Conservation (phyloP, 2,329 filamentous ascomycete species). For the Claviceps arundinis region DNA sequence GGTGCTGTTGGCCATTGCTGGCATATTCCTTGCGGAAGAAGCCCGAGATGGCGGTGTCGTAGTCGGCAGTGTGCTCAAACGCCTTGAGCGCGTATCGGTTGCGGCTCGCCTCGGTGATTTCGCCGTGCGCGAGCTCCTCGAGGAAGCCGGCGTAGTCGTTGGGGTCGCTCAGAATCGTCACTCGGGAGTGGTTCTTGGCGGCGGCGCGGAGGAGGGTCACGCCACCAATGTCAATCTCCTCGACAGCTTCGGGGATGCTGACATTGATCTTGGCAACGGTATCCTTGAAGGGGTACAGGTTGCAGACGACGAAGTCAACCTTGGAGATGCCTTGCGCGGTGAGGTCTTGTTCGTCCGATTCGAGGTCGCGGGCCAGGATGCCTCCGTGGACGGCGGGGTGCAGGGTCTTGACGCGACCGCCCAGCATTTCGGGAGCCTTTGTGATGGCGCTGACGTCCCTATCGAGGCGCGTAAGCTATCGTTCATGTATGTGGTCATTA, state of each 20-base stretch:
- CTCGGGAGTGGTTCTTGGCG: constrained; percentile 92
- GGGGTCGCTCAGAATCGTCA: constrained; percentile 92
- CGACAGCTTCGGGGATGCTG: constrained; percentile 89
- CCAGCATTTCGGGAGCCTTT: constrained; percentile 91
- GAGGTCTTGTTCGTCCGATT: constrained; percentile 92
- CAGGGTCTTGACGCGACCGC: constrained; percentile 75
- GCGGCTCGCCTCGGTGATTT: constrained; percentile 72
- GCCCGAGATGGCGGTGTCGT: constrained; percentile 84
- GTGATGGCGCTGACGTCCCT: constrained; percentile 98
- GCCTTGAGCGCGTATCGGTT: constrained; percentile 92
- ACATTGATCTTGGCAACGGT: constrained; percentile 95
- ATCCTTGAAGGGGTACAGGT: constrained; percentile 98
- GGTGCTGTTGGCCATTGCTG: constrained; percentile 66
- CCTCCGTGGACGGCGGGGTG: constrained; percentile 85
- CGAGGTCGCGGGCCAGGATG: constrained; percentile 87
- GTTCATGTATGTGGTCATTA: neutral
- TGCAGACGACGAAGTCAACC: constrained; percentile 94
- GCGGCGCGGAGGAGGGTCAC: constrained; percentile 93
- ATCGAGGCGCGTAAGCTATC: neutral
- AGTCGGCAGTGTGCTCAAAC: constrained; percentile 95
- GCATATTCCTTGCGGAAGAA: constrained; percentile 99
- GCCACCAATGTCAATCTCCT: constrained; percentile 97
- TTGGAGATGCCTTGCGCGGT: constrained; percentile 90
- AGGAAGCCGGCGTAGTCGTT: constrained; percentile 90
- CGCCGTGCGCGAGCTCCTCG: constrained; percentile 74